Base-by-base conservation (phyloP, 306 rosid genomes). In the Acmispon strigosus region DNA sequence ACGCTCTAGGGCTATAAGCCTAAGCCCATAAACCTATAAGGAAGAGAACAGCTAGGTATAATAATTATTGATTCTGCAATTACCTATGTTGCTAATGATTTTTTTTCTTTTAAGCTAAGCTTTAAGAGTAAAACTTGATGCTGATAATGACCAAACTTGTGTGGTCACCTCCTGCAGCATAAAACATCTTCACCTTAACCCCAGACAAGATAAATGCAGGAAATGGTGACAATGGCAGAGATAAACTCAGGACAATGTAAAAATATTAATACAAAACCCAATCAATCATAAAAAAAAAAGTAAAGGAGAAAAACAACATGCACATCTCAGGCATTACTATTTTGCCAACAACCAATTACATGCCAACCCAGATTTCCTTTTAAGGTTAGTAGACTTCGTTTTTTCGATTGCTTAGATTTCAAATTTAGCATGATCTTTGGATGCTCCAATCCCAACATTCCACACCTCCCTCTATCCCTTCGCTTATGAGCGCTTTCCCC, bases 381-480 rank as follows among this genome's bases (percentile, higher is more conserved):
- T 50, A 20, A 62, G 41, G 45, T 45, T 55, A 64, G 59, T 39
- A 64, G 64, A 17, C 17, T 69, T 32, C 41, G 64, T 1, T 69
- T 1, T 66, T 5, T 41, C 29, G 18, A 32, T 55, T 15, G 45
- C 32, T 32, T 24, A 27, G 55, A 39, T 15, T 52, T 48, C 14
- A 1, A 60, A 17, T 52, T 53, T 64, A 16, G 32, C 17, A 47
- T 61, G 55, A 60, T 49, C 57, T 49, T 17, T 42, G 42, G 12
- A 74, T 45, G 60, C 58, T 80, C 32, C 73, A 60, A 47, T 13
- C 45, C 29, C 27, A 70, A 50, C 32, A 45, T 64, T 64, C 57
- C 58, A 22, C 22, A 22, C 27, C 32, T 34, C 56, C 53, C 20
- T 42, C 51, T 62, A 57, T 68, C 58, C 52, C 64, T 70, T 53